These are phyloP conservation scores for Solanum hybrid DNA, from an alignment of 305 asterid species.

Conservation along the genomic window DNA sequence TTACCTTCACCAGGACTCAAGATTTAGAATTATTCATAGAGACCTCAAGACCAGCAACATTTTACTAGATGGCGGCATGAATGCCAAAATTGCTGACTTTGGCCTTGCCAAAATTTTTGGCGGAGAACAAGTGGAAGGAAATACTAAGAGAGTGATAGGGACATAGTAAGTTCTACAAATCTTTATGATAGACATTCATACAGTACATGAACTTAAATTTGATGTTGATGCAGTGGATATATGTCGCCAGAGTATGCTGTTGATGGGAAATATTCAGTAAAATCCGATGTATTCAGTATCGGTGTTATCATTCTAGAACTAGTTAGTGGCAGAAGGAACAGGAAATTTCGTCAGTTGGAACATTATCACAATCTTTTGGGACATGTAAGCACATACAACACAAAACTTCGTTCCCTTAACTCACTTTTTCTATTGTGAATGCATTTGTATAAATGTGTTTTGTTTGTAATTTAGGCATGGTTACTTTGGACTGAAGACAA, in stretches of 20 bases:
- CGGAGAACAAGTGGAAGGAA: slow-evolving; percentile 6
- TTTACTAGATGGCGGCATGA: slow-evolving; percentile 3
- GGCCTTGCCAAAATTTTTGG: slow-evolving; percentile 13
- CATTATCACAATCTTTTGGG: slow-evolving; percentile 30
- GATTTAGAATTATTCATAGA: slow-evolving; percentile 14
- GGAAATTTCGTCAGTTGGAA: slow-evolving; percentile 14
- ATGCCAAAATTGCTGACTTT: slow-evolving; percentile 19
- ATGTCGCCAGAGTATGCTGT: slow-evolving; percentile 41
- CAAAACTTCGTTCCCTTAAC: background rate
- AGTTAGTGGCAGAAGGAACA: slow-evolving; percentile 30
- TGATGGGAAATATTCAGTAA: slow-evolving; percentile 32
- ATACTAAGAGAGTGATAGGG: slow-evolving; percentile 15
- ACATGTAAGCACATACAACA: slow-evolving; percentile 20
- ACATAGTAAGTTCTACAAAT: slow-evolving; percentile 16
- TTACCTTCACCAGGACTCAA: slow-evolving; percentile 17
- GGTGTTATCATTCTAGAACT: slow-evolving; percentile 33
- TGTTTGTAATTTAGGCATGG: slow-evolving; percentile 25
- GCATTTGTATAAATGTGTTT: background rate
- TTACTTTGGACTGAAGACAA: slow-evolving; percentile 20
- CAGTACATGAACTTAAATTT: background rate
- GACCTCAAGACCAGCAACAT: slow-evolving; percentile 13
- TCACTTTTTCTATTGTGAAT: background rate
- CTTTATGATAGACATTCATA: background rate
- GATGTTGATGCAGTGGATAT: slow-evolving; percentile 8
- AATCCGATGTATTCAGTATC: slow-evolving; percentile 32